Percentiles rank a stretch among this genome's conserved stretches.
phyloP scores from a whole-genome alignment of 2,329 filamentous ascomycete species.

The Aspergillus intermedius region DNA sequence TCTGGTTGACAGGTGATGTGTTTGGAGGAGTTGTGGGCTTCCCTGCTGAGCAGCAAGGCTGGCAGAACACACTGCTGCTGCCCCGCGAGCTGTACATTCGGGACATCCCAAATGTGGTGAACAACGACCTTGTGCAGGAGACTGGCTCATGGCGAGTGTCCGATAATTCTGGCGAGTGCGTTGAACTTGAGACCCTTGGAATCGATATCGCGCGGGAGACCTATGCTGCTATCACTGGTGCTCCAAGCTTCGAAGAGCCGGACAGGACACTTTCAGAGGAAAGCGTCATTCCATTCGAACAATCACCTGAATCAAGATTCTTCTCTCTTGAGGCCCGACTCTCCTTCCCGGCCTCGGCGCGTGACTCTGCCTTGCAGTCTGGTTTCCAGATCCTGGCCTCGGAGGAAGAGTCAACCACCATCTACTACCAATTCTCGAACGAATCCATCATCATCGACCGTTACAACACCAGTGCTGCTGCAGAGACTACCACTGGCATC shows the following conservation, averaged over 20 bases:
- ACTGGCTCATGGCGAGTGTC: constrained; percentile 7
- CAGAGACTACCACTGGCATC: constrained; percentile 7
- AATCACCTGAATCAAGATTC: constrained; percentile 6
- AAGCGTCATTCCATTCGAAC: constrained; percentile 2
- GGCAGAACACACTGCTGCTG: constrained; percentile 10
- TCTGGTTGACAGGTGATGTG: constrained; percentile 13
- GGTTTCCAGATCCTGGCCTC: constrained; percentile 14
- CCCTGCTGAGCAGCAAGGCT: constrained; percentile 11
- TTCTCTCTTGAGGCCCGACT: constrained; percentile 7
- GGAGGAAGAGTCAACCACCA: constrained; percentile 7
- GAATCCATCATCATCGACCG: constrained; percentile 15
- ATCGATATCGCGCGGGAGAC: constrained; percentile 14
- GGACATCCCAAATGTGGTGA: constrained; percentile 8
- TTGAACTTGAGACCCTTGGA: constrained; percentile 11
- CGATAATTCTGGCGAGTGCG: neutral
- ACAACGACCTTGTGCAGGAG: constrained; percentile 9
- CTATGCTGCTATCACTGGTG: constrained; percentile 5
- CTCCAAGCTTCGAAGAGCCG: neutral
- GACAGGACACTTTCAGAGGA: constrained; percentile 1
- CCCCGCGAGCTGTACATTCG: constrained; percentile 10
- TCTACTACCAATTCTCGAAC: constrained; percentile 17
- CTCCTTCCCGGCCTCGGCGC: constrained; percentile 5
- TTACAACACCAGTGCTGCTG: constrained; percentile 12
- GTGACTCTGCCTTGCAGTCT: constrained; percentile 3
- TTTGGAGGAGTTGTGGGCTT: constrained; percentile 8